Percentiles rank a stretch among this genome's conserved stretches.
phyloP scores from a whole-genome alignment of 2,329 filamentous ascomycete genomes.

The Microdochium paspali region DNA sequence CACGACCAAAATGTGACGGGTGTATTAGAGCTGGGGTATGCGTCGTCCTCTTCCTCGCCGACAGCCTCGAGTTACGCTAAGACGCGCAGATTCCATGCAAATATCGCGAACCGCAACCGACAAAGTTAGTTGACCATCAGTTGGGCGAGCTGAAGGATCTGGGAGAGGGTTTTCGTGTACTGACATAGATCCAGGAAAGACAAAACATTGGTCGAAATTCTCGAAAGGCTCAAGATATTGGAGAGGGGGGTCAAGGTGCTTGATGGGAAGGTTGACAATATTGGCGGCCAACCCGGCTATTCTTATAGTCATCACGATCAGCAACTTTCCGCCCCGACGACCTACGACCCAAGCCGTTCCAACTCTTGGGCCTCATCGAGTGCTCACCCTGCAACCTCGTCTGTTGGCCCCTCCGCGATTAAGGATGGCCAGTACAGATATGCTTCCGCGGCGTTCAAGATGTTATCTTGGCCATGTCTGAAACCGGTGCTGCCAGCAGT shows the following conservation, averaged over 20 bases:
- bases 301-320: not conserved
- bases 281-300: conserved; percentile 15
- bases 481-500: conserved; percentile 25
- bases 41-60: not conserved
- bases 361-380: conserved; percentile 13
- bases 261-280: conserved; percentile 44
- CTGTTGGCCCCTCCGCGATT: conserved; percentile 7
- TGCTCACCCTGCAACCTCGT: conserved; percentile 10
- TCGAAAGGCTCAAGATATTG: conserved; percentile 46
- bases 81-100: conserved; percentile 38
- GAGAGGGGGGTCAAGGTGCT: conserved; percentile 43
- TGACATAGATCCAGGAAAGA: conserved; percentile 40
- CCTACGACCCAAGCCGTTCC: conserved; percentile 4
- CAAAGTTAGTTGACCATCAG: too few relatives aligned
- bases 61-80: not conserved
- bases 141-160: too few relatives aligned
- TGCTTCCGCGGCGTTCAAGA: conserved; percentile 34
- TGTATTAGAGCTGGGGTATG: conserved; percentile 30
- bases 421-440: conserved; percentile 18
- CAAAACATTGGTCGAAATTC: conserved; percentile 51
- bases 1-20: conserved; percentile 49
- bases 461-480: conserved; percentile 39
- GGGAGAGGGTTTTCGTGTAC: too few relatives aligned
- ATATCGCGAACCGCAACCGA: conserved; percentile 51
- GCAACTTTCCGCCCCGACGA: not conserved